Base-by-base conservation (phyloP, 2,329 filamentous ascomycete species). In the Arthrobotrys iridis region DNA sequence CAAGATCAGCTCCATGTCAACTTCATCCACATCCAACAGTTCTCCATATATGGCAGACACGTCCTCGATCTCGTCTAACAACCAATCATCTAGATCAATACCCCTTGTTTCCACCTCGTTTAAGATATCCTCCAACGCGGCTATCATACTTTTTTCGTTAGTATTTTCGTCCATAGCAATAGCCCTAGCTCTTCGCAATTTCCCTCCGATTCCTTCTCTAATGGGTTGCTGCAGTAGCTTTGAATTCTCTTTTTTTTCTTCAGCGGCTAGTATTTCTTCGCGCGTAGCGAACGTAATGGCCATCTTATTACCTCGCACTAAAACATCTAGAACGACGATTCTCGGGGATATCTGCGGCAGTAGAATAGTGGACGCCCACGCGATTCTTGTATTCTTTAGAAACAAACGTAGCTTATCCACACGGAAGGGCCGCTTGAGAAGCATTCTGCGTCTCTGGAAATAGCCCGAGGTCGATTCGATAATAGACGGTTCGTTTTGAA, bases 261-360 rank as follows among this genome's bases (percentile, higher is more conserved):
- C 40, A 24, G 11, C 8, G 10, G 50, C 3, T 2, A 15, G 22
- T 11, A 55, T 37, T 5, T 55, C 30, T 28, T 55, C 50, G 2
- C 4, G 15, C 3, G 26, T 4, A 3, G 50, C 50, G 10, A 37
- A 55, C 3, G 7, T 55, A 15, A 74, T 8, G 3, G 15, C 41
- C 11, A 74, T 28, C 4, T 30, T 7, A 10, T 57, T 22, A 24
- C 33, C 37, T 28, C 62, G 7, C 15, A 57, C 22, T 4, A 35
- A 15, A 5, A 48, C 46, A 18, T 52, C 22, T 4, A 48, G 20
- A n/a, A 74, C 13, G 20, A 33, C 8, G n/a, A 74, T 33, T 4
- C 62, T 40, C 6, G 70, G 70, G n/a, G 70, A 74, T 45, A 74
- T 74, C 11, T 74, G 60, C 4, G 40, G 26, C 6, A 74, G 18